phyloP scores from a whole-genome alignment of 352 stramenopile species.

The Globisporangium irregulare region DNA sequence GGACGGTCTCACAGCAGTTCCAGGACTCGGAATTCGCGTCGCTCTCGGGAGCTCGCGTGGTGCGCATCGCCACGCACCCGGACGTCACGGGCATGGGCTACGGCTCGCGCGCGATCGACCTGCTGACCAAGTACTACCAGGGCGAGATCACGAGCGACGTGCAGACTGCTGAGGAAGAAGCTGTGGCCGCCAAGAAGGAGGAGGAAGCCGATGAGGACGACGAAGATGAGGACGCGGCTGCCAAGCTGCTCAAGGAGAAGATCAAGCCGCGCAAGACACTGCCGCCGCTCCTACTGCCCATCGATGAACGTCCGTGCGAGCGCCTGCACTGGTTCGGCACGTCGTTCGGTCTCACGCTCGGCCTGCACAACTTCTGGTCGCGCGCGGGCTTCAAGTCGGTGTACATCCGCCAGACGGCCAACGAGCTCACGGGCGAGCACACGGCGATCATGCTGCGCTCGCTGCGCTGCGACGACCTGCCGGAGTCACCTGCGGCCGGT shows the following conservation, averaged over 20 bases:
- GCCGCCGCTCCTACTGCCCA: conserved; percentile 94
- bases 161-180: conserved; percentile 30
- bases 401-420: conserved; percentile 99
- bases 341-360: conserved; percentile 96
- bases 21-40: conserved; percentile 97
- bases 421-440: conserved; percentile 99
- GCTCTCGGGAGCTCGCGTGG: conserved; percentile 96
- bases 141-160: conserved; percentile 89
- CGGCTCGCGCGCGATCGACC: conserved; percentile 93
- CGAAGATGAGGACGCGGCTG: conserved; percentile 49
- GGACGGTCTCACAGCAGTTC: conserved; percentile 99
- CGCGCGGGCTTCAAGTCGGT: conserved; percentile 93
- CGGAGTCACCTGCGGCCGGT: conserved; percentile 69
- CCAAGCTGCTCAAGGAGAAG: conserved; percentile 76
- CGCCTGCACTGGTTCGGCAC: conserved; percentile 98
- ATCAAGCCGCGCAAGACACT: conserved; percentile 96
- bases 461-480: conserved; percentile 74
- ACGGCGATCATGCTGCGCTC: conserved; percentile 92
- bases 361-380: conserved; percentile 98
- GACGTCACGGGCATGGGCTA: conserved; percentile 98
- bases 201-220: conserved; percentile 41
- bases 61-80: conserved; percentile 98
- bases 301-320: conserved; percentile 93
- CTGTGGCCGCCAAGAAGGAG: conserved; percentile 28
- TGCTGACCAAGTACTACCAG: conserved; percentile 98